phyloP scores from a whole-genome alignment of 345 rosid species.

The Cardamine occulta region DNA sequence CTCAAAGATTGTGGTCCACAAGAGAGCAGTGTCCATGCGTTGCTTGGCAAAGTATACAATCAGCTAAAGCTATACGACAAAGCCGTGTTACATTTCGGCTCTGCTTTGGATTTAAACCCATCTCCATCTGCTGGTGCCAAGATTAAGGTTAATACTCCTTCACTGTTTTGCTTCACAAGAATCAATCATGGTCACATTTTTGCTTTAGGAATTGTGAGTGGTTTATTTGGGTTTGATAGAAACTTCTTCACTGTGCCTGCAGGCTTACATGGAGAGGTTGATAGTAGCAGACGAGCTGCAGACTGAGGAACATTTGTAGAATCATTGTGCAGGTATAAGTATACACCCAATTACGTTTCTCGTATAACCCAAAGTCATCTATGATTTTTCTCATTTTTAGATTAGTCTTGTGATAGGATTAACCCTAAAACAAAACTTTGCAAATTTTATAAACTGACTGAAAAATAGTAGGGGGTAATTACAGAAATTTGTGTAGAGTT shows the following conservation, averaged over 20 bases:
- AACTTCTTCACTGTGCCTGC: not conserved
- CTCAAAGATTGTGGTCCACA: slow-evolving; percentile 76
- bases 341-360: slow-evolving; percentile 18
- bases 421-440: slow-evolving; percentile 46
- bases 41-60: slow-evolving; percentile 82
- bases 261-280: slow-evolving; percentile 47
- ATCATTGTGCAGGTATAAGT: slow-evolving; percentile 29
- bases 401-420: slow-evolving; percentile 24
- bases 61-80: slow-evolving; percentile 59
- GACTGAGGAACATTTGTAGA: slow-evolving; percentile 32
- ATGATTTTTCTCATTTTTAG: slow-evolving; percentile 15
- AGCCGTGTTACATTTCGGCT: slow-evolving; percentile 86
- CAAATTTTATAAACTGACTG: slow-evolving; percentile 20
- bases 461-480: slow-evolving; percentile 17
- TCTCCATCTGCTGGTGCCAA: slow-evolving; percentile 71
- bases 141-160: slow-evolving; percentile 60
- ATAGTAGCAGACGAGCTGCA: slow-evolving; percentile 36
- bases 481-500: slow-evolving; percentile 19
- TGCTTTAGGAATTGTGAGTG: not conserved
- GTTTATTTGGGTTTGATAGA: slow-evolving; percentile 11
- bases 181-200: slow-evolving; percentile 21
- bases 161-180: slow-evolving; percentile 11
- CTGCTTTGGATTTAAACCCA: slow-evolving; percentile 87
- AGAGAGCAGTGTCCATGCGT: slow-evolving; percentile 78
- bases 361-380: slow-evolving; percentile 25